Evolutionary conservation across 2,329 filamentous ascomycete genomes (phyloP).

Genomic region (Phialophora chinensis): DNA sequence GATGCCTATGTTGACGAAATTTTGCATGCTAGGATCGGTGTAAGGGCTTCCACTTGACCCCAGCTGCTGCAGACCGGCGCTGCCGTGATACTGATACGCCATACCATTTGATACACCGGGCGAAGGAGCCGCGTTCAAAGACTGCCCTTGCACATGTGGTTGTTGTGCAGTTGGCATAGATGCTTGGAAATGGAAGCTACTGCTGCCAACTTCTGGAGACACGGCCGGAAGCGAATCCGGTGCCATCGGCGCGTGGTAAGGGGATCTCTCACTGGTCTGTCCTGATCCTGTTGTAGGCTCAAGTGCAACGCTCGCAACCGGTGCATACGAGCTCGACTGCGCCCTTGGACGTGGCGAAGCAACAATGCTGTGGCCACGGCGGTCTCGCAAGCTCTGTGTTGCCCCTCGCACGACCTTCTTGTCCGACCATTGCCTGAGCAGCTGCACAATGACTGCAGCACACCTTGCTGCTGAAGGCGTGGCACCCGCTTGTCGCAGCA

Average conservation of each 20-base stretch:
- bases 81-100: slow-evolving; percentile 3
- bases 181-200: background rate
- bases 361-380: background rate
- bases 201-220: background rate
- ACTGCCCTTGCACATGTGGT: background rate
- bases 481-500: slow-evolving; percentile 18
- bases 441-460: slow-evolving; percentile 21
- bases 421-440: slow-evolving; percentile 17
- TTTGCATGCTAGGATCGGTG: background rate
- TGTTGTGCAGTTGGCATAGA: background rate
- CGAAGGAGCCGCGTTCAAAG: background rate
- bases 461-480: slow-evolving; percentile 19
- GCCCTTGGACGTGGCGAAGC: background rate
- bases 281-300: background rate
- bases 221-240: background rate
- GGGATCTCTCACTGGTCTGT: background rate
- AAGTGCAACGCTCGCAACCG: background rate
- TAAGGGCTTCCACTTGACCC: slow-evolving; percentile 1
- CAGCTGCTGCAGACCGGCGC: slow-evolving; percentile 2
- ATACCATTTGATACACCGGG: background rate
- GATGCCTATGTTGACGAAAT: slow-evolving; percentile 8
- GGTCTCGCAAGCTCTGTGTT: background rate
- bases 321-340: background rate
- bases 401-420: background rate
- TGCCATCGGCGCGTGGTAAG: background rate